Evolutionary conservation across 805 yeast species (phyloP), one percentile per base, ranked within the genome.

Genomic region (Candida vaughaniae): DNA sequence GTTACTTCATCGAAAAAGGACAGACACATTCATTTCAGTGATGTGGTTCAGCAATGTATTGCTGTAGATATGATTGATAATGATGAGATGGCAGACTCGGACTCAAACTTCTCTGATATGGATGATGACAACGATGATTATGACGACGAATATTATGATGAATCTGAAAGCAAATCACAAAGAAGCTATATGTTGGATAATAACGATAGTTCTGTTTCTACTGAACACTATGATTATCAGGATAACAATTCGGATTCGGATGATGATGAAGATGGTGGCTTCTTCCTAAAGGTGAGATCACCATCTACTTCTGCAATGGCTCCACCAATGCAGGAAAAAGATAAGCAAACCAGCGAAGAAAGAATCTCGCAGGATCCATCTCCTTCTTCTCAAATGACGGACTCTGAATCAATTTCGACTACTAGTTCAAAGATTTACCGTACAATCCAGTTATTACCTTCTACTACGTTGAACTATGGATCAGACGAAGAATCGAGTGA

Each of bases 1-100:
- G 17, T 19, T 18, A 11, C 30, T 6, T 20, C 23, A 20, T 31
- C 34, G 10, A 42, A 42, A 30, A 42, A 42, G 16, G 71, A 65
- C 47, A 77, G 95, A 43, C 95, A 77, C 49, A 90, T 93, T 43
- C 98, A 90, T 61, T 93, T 93, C 64, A 93, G 84, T 58, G 95
- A 88, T 56, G 79, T 89, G 36, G 99, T 93, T 22, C 90, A 88
- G 58, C 99, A 93, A 60, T 93, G 99, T 60, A 80, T 86, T 44
- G 90, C 95, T 0, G 56, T 90, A 8, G 79, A 74, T n/a, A 55
- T 58, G 30, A 69, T 64, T 28, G 69, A 66, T n/a, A 66, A 64
- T 29, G 55, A 53, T 29, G 69, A 65, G 11, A 64, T 63, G 27
- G 53, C 52, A 29, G 31, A 41, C 31, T 33, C 41, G 6, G 33